Conservation (phyloP, 2,329 filamentous ascomycete genomes). For the Ilyonectria destructans region DNA sequence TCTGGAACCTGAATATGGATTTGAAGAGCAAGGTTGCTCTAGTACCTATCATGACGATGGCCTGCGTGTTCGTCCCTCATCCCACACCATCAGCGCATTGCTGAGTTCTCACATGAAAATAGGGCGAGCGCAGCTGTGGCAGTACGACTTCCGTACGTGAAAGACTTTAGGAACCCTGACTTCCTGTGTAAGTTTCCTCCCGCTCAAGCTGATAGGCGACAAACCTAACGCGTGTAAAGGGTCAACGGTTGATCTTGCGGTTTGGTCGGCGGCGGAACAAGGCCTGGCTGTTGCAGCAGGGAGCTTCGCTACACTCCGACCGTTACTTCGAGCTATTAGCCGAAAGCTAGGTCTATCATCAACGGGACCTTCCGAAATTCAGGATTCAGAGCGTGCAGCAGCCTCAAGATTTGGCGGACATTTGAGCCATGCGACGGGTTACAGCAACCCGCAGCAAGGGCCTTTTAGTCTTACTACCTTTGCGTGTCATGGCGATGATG, state of each 20-base stretch:
- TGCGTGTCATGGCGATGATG: slow-evolving; percentile 43
- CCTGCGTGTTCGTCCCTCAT: slow-evolving; percentile 61
- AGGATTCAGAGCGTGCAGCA: slow-evolving; percentile 36
- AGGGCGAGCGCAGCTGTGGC: slow-evolving; percentile 64
- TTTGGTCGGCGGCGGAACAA: slow-evolving; percentile 66
- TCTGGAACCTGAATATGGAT: slow-evolving; percentile 71
- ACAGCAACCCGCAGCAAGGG: slow-evolving; percentile 36
- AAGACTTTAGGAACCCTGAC: slow-evolving; percentile 58
- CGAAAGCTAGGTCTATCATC: slow-evolving; percentile 52
- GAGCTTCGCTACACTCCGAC: slow-evolving; percentile 64
- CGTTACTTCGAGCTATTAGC: slow-evolving; percentile 57
- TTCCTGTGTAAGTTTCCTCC: slow-evolving; percentile 59
- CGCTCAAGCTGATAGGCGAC: not conserved
- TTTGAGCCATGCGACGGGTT: slow-evolving; percentile 30
- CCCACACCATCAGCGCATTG: too few relatives aligned
- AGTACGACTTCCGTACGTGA: slow-evolving; percentile 59
- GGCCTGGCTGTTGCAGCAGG: slow-evolving; percentile 66
- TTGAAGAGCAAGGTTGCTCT: slow-evolving; percentile 66
- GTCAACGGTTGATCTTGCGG: slow-evolving; percentile 61
- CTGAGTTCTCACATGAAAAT: slow-evolving; percentile 30
- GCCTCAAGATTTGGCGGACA: slow-evolving; percentile 18
- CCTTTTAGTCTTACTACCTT: slow-evolving; percentile 52
- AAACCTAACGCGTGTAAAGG: slow-evolving; percentile 40
- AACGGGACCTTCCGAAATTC: slow-evolving; percentile 40
- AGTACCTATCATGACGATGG: slow-evolving; percentile 69